Base-by-base conservation (phyloP, 139 green algal species). In the Pleodorina starrii region DNA sequence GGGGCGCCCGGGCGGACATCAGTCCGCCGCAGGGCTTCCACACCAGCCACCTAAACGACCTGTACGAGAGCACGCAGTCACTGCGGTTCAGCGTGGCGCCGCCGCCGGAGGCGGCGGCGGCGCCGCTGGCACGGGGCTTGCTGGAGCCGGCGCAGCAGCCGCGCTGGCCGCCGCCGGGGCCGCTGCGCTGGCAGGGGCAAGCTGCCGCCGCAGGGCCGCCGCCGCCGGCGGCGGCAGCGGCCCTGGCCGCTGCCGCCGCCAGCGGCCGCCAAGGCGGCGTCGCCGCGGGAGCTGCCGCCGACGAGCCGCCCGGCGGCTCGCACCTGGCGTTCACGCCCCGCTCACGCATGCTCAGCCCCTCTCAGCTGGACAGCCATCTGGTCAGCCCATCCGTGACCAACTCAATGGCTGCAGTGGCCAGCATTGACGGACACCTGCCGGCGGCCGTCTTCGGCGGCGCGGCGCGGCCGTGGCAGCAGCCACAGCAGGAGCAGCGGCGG, bases 311-410 rank as follows among this genome's bases (percentile, higher is more conserved):
- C 11, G 48, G 48, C 11, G 12, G 48, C 48, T 12, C 48, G 48
- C 19, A 68, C 19, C 3, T 84, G 16, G 27, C 17, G 1, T 50
- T 86, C 17, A 86, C 80, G 6, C 40, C 80, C 12, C 80, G 80
- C 40, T 46, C 59, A 10, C 80, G 80, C 57, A 86, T 86, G 80
- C 42, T 86, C 21, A 76, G 25, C 38, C 80, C 80, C 80, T 42
- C 59, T 5, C 59, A 86, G 57, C 14, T 86, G 17, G 59, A 76
- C 29, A 86, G 80, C 80, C 60, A 75, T 38, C 25, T 66, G 1
- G 80, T 86, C 7, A 86, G 80, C 38, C 19, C 80, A 6, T 59
- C 80, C 27, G 50, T 75, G 0, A 51, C 80, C 10, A 66, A 38
- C 40, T 86, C 80, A 38, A 19, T 60, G 40, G 80, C 40, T 0